A percentile compares a stretch with the other conserved stretches of the same genome.
Conservation (phyloP, 345 rosid genomes). For the Durio zibethinus region DNA sequence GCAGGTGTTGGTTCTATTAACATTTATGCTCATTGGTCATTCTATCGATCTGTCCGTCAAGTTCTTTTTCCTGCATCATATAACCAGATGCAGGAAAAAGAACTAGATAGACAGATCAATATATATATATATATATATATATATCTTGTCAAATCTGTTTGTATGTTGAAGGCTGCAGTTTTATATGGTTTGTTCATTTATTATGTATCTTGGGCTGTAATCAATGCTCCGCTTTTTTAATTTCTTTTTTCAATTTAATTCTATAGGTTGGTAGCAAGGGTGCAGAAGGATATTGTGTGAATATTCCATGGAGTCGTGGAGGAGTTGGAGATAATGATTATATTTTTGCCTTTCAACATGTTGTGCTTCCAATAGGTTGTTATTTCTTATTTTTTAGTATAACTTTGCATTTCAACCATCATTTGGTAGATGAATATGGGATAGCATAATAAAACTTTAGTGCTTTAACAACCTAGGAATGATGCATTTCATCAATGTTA, state of each 20-base stretch:
- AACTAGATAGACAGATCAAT: too few species aligned
- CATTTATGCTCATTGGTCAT: background rate
- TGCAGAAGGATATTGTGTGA: constrained; percentile 93
- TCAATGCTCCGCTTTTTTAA: background rate
- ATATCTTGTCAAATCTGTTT: background rate
- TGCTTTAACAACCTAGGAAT: background rate
- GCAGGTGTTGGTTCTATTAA: background rate
- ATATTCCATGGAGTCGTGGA: constrained; percentile 95
- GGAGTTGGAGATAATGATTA: constrained; percentile 97
- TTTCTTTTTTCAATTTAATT: constrained; percentile 4
- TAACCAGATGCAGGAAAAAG: too few species aligned
- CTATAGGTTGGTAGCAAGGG: constrained; percentile 76
- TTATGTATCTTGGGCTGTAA: background rate
- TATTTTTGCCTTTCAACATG: constrained; percentile 80
- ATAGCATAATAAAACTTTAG: background rate
- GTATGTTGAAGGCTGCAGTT: background rate
- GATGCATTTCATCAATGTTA: background rate
- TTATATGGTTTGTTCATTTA: background rate
- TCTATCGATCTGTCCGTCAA: background rate
- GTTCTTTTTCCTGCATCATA: background rate
- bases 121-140: too few species aligned
- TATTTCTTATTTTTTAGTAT: constrained; percentile 3
- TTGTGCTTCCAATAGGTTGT: constrained; percentile 91
- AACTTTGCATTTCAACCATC: constrained; percentile 1
- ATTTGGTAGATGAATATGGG: constrained; percentile 6